phyloP scores from a whole-genome alignment of 768 basidiomycete genomes.

The Cystofilobasidium ferigula region DNA sequence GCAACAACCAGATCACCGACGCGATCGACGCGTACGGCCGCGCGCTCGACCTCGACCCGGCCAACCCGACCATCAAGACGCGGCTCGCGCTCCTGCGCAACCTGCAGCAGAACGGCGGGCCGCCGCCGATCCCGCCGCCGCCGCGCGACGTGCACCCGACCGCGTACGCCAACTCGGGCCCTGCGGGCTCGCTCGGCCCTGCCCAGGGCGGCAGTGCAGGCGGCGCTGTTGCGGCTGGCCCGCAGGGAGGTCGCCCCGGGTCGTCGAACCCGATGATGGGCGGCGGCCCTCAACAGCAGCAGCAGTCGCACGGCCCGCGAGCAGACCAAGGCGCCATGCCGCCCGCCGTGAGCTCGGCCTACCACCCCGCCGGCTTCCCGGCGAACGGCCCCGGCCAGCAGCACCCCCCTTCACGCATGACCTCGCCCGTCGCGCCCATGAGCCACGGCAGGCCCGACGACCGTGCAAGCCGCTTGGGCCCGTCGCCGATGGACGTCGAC shows the following conservation, averaged over 20 bases:
- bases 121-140: slow-evolving; percentile 71
- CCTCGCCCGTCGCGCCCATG: background rate
- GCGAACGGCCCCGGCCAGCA: background rate
- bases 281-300: background rate
- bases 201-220: slow-evolving; percentile 3
- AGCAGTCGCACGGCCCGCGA: background rate
- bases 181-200: slow-evolving; percentile 23
- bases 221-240: background rate
- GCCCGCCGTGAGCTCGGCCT: background rate
- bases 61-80: slow-evolving; percentile 68
- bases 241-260: background rate
- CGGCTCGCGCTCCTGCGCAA: slow-evolving; percentile 66
- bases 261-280: slow-evolving; percentile 8
- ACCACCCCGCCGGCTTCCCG: background rate
- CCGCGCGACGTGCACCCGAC: slow-evolving; percentile 95
- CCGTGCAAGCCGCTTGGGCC: background rate
- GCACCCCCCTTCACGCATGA: background rate
- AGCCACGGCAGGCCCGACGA: background rate
- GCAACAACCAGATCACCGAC: slow-evolving; percentile 97
- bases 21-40: slow-evolving; percentile 97
- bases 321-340: slow-evolving; percentile 1
- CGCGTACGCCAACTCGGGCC: slow-evolving; percentile 53
- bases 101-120: slow-evolving; percentile 62
- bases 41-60: slow-evolving; percentile 84
- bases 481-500: slow-evolving; percentile 21